Percentiles rank a stretch among this genome's conserved stretches.
Evolutionary conservation across 106 monocot genomes (phyloP).

Genomic region (Iris macrosiphon): DNA sequence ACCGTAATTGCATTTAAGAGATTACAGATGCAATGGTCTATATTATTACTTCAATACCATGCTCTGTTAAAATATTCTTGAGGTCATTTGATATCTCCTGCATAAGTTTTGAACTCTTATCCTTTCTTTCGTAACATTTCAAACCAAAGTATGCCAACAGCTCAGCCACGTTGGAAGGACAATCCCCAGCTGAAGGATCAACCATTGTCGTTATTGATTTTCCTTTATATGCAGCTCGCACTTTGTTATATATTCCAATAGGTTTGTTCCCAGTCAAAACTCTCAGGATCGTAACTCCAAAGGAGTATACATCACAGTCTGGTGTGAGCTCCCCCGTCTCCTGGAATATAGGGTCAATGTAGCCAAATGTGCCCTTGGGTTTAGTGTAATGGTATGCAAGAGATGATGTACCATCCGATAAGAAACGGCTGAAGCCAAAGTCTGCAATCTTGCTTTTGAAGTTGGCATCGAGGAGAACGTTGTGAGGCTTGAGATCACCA

Average conservation of each 20-base stretch:
- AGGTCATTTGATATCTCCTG: too few relatives aligned
- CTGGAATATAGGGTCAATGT: conserved; percentile 71
- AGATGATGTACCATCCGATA: conserved; percentile 9
- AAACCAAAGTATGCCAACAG: too few relatives aligned
- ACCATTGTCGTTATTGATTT: conserved; percentile 23
- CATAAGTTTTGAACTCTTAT: too few relatives aligned
- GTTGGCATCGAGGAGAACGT: conserved; percentile 52
- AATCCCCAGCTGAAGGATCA: conserved; percentile 43
- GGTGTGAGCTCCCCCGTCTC: too few relatives aligned
- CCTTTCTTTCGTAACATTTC: too few relatives aligned
- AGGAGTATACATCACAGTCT: conserved; percentile 46
- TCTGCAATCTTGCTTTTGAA: conserved; percentile 58
- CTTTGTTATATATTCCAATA: conserved; percentile 34
- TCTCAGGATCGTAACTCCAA: conserved; percentile 57
- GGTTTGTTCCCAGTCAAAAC: conserved; percentile 44
- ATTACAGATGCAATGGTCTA: too few relatives aligned
- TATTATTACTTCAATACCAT: too few relatives aligned
- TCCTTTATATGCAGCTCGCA: conserved; percentile 35
- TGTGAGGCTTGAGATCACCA: conserved; percentile 72
- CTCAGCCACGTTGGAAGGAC: too few relatives aligned
- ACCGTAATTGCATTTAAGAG: too few relatives aligned
- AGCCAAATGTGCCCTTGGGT: conserved; percentile 54
- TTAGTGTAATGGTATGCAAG: conserved; percentile 59
- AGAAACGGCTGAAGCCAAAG: conserved; percentile 20
- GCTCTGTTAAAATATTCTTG: too few relatives aligned